phyloP scores from a whole-genome alignment of 2,329 filamentous ascomycete genomes.

The Penicillium sp. region DNA sequence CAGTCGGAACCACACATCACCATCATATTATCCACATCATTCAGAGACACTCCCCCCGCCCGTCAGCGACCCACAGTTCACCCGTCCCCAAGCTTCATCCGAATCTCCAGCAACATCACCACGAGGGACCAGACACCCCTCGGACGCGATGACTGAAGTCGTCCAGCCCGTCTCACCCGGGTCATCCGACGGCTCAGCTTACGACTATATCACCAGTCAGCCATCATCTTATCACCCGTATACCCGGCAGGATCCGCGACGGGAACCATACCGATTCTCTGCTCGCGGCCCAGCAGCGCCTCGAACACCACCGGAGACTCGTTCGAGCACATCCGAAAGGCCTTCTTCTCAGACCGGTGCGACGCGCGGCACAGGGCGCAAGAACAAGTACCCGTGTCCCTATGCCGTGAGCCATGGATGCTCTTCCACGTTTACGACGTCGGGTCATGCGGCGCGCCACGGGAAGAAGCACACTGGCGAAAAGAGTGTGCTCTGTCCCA shows the following conservation, averaged over 20 bases:
- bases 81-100: conserved; percentile 15
- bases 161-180: conserved; percentile 25
- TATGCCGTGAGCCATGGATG: conserved; percentile 53
- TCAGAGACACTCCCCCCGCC: conserved; percentile 14
- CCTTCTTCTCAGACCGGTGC: conserved; percentile 24
- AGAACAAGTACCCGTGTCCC: conserved; percentile 59
- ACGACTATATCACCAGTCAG: conserved; percentile 25
- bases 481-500: conserved; percentile 59
- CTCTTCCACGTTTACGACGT: conserved; percentile 57
- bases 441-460: conserved; percentile 58
- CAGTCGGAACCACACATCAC: conserved; percentile 16
- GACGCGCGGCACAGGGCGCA: conserved; percentile 30
- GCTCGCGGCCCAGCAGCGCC: conserved; percentile 20
- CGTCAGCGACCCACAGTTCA: conserved; percentile 16
- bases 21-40: conserved; percentile 18
- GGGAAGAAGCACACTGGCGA: conserved; percentile 62
- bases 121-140: conserved; percentile 18
- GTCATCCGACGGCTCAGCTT: conserved; percentile 27
- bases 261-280: conserved; percentile 14
- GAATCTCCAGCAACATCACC: conserved; percentile 24
- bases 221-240: conserved; percentile 23
- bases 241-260: conserved; percentile 21
- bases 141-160: conserved; percentile 22
- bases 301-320: conserved; percentile 20
- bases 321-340: conserved; percentile 17